A percentile compares a stretch with the other conserved stretches of the same genome.
Evolutionary conservation across 352 stramenopile species (phyloP).

Genomic region (Phytopythium sindhum): DNA sequence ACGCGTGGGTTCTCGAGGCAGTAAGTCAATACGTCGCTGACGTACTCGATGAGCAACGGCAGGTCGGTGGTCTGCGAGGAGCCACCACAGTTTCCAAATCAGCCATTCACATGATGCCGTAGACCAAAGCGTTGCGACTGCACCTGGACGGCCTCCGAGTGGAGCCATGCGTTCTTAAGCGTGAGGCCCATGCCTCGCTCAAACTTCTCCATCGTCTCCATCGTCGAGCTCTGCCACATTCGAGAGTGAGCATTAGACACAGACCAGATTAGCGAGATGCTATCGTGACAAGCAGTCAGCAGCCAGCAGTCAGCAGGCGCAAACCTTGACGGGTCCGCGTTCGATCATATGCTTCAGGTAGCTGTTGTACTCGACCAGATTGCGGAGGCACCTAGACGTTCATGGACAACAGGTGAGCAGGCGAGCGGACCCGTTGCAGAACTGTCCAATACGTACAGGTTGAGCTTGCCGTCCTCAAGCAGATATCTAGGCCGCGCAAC

Average conservation of each 20-base stretch:
- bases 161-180: conserved; percentile 88
- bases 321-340: conserved; percentile 61
- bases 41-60: conserved; percentile 86
- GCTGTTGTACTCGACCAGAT: conserved; percentile 80
- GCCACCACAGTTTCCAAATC: not conserved
- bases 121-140: not conserved
- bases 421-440: not conserved
- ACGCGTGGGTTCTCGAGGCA: conserved; percentile 68
- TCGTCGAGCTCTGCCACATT: conserved; percentile 45
- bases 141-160: conserved; percentile 86
- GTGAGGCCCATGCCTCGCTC: conserved; percentile 87
- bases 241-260: not conserved
- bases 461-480: conserved; percentile 90
- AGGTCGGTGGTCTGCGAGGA: conserved; percentile 79
- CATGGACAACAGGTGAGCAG: not conserved
- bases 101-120: not conserved
- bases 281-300: not conserved
- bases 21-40: conserved; percentile 80
- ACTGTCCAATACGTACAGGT: conserved; percentile 45
- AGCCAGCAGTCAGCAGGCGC: not conserved
- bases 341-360: conserved; percentile 69
- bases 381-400: conserved; percentile 60
- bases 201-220: conserved; percentile 78
- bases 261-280: not conserved
- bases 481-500: conserved; percentile 52